phyloP scores from a whole-genome alignment of 208 protist genomes.

The Acanthamoeba polyphaga region DNA sequence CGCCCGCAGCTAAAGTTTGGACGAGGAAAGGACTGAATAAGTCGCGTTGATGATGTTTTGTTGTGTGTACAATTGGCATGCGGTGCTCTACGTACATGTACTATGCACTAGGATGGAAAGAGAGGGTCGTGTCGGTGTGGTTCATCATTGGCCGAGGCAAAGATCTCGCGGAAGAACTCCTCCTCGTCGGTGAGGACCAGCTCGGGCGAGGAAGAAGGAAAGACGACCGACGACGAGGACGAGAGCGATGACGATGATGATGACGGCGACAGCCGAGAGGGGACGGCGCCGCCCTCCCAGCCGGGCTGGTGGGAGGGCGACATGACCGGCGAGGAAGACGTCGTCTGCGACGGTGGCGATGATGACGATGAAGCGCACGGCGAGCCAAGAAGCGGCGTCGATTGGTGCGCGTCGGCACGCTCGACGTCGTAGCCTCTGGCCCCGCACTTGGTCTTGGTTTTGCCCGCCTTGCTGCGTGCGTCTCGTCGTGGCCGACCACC shows the following conservation, averaged over 20 bases:
- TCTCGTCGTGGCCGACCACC: too few species aligned
- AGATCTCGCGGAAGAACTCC: slow-evolving; percentile 53
- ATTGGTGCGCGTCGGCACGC: background rate
- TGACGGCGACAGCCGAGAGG: background rate
- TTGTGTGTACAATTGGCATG: background rate
- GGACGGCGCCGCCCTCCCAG: too few species aligned
- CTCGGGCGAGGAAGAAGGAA: background rate
- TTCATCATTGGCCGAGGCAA: background rate
- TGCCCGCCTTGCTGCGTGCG: background rate
- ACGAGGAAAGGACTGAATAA: too few species aligned
- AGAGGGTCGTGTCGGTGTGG: too few species aligned
- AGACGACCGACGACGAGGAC: background rate
- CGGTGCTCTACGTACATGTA: background rate
- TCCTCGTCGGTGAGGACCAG: slow-evolving; percentile 6
- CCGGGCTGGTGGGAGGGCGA: background rate
- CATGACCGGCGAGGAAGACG: background rate
- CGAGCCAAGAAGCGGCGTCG: background rate
- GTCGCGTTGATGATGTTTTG: too few species aligned
- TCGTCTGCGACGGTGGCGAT: background rate
- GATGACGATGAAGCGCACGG: background rate
- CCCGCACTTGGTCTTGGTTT: background rate
- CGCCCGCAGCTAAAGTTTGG: too few species aligned
- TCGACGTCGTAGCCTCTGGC: background rate
- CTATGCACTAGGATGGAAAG: background rate
- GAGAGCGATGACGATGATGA: background rate